A percentile compares a stretch with the other conserved stretches of the same genome.
Evolutionary conservation across 805 yeast species (phyloP).

Genomic region (Saccharomycopsis capsularis): DNA sequence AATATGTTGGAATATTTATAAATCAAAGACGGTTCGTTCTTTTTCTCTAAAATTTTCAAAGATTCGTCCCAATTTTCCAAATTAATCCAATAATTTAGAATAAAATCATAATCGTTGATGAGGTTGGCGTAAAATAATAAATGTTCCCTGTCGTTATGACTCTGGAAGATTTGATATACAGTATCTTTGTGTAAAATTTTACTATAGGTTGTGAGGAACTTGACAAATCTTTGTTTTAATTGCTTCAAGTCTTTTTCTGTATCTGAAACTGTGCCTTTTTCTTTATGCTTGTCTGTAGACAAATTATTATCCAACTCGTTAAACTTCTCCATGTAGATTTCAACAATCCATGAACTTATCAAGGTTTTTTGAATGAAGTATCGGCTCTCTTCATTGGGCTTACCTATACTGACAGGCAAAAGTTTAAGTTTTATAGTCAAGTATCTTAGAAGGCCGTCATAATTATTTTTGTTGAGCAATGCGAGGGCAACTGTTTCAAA

Average conservation of each 20-base stretch:
- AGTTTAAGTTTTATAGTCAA: slow-evolving; percentile 35
- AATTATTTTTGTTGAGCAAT: slow-evolving; percentile 38
- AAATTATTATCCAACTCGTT: slow-evolving; percentile 27
- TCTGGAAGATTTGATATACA: slow-evolving; percentile 60
- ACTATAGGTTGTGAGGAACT: slow-evolving; percentile 45
- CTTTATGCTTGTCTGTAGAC: not conserved
- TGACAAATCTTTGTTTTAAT: slow-evolving; percentile 28
- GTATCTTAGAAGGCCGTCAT: slow-evolving; percentile 41
- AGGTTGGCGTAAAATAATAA: slow-evolving; percentile 61
- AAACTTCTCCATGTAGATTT: slow-evolving; percentile 41
- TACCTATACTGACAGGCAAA: slow-evolving; percentile 24
- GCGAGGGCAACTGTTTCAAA: slow-evolving; percentile 62
- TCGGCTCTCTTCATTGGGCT: slow-evolving; percentile 28
- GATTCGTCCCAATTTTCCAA: slow-evolving; percentile 70
- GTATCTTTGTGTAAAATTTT: slow-evolving; percentile 56
- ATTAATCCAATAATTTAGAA: slow-evolving; percentile 62
- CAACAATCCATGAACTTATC: slow-evolving; percentile 61
- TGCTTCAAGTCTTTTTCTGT: not conserved
- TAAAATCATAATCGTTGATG: slow-evolving; percentile 61
- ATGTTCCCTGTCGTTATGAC: slow-evolving; percentile 59
- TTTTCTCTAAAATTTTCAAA: slow-evolving; percentile 45
- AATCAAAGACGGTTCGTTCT: slow-evolving; percentile 41
- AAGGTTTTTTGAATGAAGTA: slow-evolving; percentile 41
- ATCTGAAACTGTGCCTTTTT: not conserved
- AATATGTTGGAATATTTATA: slow-evolving; percentile 67